Percentiles rank a stretch among this genome's conserved stretches.
These are phyloP conservation scores for Beauveria bassiana DNA, from an alignment of 2,329 filamentous ascomycete genomes.

Conservation along the genomic window DNA sequence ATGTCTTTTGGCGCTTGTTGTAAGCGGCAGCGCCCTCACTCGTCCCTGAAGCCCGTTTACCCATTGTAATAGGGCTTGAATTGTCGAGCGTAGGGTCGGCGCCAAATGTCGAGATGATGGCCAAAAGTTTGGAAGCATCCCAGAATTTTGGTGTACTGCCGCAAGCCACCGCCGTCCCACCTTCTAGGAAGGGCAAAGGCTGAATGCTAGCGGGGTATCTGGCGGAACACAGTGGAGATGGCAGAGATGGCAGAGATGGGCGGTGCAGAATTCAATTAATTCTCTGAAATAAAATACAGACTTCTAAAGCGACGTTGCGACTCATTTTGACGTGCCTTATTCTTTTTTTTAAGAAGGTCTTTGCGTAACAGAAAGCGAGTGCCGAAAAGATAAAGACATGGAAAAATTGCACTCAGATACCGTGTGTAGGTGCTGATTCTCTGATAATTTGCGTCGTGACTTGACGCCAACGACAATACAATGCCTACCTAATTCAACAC, in stretches of 20 bases:
- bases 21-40: conserved; percentile 33
- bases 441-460: too few species aligned
- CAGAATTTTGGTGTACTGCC: conserved; percentile 32
- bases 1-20: conserved; percentile 48
- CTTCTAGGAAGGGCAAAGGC: conserved; percentile 16
- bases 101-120: background rate
- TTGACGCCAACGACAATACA: too few species aligned
- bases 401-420: too few species aligned
- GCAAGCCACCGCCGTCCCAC: conserved; percentile 22
- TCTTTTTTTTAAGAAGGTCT: too few species aligned
- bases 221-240: background rate
- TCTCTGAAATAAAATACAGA: too few species aligned
- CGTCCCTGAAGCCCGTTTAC: conserved; percentile 34
- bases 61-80: conserved; percentile 26
- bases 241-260: background rate
- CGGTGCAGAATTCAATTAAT: background rate
- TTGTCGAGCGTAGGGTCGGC: background rate
- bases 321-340: too few species aligned
- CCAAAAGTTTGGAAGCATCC: conserved; percentile 14
- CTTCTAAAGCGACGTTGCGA: too few species aligned
- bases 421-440: too few species aligned
- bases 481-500: too few species aligned
- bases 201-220: background rate
- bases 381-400: too few species aligned
- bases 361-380: too few species aligned